These are phyloP conservation scores for Malassezia furfur DNA, from an alignment of 1,284 basidiomycete genomes.

Conservation along the genomic window DNA sequence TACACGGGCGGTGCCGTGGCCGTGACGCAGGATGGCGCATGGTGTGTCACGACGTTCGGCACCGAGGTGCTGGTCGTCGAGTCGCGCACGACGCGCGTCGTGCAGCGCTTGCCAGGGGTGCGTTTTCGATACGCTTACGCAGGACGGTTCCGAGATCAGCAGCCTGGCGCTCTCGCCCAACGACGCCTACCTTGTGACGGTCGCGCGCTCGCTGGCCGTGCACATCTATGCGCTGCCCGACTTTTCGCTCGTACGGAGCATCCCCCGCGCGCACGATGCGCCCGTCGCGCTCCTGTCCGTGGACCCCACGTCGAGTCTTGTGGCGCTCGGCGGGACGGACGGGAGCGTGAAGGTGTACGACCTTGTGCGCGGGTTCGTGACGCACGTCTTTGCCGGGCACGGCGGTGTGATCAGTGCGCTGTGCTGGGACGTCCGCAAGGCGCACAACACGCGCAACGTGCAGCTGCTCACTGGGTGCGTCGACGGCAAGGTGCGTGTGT, in stretches of 20 bases:
- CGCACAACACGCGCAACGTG: constrained; percentile 52
- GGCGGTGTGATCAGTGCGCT: constrained; percentile 93
- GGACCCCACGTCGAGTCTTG: constrained; percentile 77
- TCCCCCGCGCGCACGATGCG: constrained; percentile 76
- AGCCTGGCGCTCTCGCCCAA: constrained; percentile 48
- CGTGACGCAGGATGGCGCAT: constrained; percentile 66
- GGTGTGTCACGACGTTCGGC: constrained; percentile 73
- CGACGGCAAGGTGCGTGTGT: constrained; percentile 40
- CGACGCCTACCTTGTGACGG: constrained; percentile 50
- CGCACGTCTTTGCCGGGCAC: constrained; percentile 80
- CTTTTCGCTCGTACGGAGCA: constrained; percentile 56
- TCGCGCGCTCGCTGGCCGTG: constrained; percentile 52
- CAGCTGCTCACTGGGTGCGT: constrained; percentile 79
- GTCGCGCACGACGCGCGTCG: constrained; percentile 61
- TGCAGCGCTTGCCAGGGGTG: constrained; percentile 48
- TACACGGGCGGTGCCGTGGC: constrained; percentile 55
- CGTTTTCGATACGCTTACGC: constrained; percentile 5
- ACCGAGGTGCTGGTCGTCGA: constrained; percentile 78
- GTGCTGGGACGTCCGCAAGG: constrained; percentile 60
- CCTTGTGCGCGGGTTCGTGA: constrained; percentile 72
- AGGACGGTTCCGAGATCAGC: constrained; percentile 55
- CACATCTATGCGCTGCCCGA: constrained; percentile 52
- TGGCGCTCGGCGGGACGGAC: constrained; percentile 90
- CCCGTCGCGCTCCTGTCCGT: constrained; percentile 71
- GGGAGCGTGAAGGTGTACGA: constrained; percentile 97